Evolutionary conservation across 768 basidiomycete genomes (phyloP).

Genomic region (Trametes cinnabarina): DNA sequence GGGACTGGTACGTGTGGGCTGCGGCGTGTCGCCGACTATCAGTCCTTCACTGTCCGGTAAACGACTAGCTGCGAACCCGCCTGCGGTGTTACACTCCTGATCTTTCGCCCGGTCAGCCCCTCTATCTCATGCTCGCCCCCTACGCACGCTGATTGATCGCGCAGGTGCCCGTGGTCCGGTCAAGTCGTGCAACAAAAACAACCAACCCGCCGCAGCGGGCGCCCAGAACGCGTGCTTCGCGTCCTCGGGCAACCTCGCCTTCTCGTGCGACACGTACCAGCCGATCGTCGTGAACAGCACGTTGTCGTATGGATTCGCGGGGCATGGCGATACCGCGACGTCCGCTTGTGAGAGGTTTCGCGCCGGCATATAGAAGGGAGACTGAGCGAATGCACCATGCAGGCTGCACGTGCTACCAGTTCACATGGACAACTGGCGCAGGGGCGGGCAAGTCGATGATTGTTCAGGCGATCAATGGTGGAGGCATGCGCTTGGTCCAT

Average conservation of each 20-base stretch:
- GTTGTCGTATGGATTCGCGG: constrained; percentile 19
- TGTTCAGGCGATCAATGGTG: constrained; percentile 27
- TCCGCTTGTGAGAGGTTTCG: constrained; percentile 3
- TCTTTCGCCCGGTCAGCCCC: constrained; percentile 1
- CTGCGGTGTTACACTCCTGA: constrained; percentile 16
- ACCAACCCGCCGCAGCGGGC: constrained; percentile 12
- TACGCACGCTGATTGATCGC: background rate
- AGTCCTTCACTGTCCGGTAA: no score
- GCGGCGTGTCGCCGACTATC: no score
- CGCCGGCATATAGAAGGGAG: background rate
- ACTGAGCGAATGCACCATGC: background rate
- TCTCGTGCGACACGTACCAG: constrained; percentile 21
- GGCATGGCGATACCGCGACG: constrained; percentile 21
- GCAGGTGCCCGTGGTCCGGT: constrained; percentile 19
- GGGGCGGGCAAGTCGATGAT: constrained; percentile 25
- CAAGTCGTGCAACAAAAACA: constrained; percentile 15
- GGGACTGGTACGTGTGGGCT: constrained; percentile 9
- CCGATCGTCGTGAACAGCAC: constrained; percentile 22
- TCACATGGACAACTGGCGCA: constrained; percentile 28
- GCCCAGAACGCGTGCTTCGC: constrained; percentile 22
- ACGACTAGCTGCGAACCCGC: constrained; percentile 13
- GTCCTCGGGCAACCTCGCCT: constrained; percentile 12
- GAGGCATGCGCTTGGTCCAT: constrained; percentile 11
- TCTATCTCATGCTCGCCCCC: background rate
- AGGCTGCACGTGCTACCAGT: constrained; percentile 28